Base-by-base conservation (phyloP, 179 eudicot species). In the Camellia oleifera region DNA sequence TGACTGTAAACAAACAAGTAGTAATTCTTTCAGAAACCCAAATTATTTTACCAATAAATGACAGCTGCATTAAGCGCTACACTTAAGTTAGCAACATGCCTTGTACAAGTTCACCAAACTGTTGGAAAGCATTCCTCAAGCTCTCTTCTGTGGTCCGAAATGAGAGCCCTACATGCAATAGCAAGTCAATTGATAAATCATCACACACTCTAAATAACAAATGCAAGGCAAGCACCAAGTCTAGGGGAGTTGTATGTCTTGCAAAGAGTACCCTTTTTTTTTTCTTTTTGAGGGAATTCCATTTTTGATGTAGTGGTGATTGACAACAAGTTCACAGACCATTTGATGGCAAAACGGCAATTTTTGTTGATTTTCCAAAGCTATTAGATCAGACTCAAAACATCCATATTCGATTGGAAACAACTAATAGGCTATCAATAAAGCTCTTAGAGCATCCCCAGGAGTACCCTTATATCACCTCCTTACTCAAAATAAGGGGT, bases 81-180 rank as follows among this genome's bases (percentile, higher is more conserved):
- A 67, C 63, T 53, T 26, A 72, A 64, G 20, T 74, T 53, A 56
- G 48, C 23, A 61, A 44, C 10, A 68, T 14, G 20, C 54, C 97
- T 89, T 92, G 93, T 69, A 86, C 82, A 66, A 94, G 97, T 69
- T 90, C 84, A 54, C 98, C 98, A 88, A 88, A 94, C 66, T 85
- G 77, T 68, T 86, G 78, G 76, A 94, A 94, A 78, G 93, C 95
- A 82, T 87, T 91, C 80, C 79, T 83, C 79, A 92, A 83, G 84
- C 91, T 88, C 78, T 91, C 94, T 81, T 88, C 78, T 11, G 94
- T 88, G 7, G 97, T 94, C 18, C 98, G 89, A 74, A 94, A 94
- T 76, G 98, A 94, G 61, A 94, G 92, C 81, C 98, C 98, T 92
- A 86, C 79, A 79, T 0, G 69, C 75, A 77, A 71, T 52, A 73